Evolutionary conservation across 83 land plant genomes (phyloP).

Genomic region (Picea mariana): DNA sequence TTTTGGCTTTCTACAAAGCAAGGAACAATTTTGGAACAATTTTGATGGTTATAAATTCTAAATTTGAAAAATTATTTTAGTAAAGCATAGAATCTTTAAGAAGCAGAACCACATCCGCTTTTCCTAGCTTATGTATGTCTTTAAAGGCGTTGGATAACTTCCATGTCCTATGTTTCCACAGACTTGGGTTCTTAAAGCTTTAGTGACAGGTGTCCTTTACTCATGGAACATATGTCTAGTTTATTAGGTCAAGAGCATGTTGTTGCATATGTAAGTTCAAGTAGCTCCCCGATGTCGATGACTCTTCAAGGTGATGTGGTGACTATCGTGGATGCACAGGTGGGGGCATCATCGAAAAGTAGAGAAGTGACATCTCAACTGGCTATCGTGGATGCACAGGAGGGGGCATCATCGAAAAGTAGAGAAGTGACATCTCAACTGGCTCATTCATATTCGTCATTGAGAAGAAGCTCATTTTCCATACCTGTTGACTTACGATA

Average conservation of each 20-base stretch:
- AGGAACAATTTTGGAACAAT: too few relatives aligned
- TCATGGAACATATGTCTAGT: too few relatives aligned
- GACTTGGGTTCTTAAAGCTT: constrained; percentile 21
- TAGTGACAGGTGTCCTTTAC: background rate
- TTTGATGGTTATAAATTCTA: too few relatives aligned
- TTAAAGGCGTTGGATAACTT: constrained; percentile 17
- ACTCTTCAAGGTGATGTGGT: too few relatives aligned
- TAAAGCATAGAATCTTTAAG: constrained; percentile 7
- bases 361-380: constrained; percentile 12
- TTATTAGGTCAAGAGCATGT: too few relatives aligned
- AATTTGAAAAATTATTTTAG: too few relatives aligned
- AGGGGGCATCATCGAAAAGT: too few relatives aligned
- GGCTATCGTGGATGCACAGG: background rate
- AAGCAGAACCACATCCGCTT: constrained; percentile 15
- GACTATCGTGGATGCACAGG: too few relatives aligned
- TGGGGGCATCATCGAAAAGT: too few relatives aligned
- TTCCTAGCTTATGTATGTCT: constrained; percentile 13
- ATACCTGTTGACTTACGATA: constrained; percentile 17
- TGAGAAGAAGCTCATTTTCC: constrained; percentile 25
- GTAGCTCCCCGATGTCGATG: too few relatives aligned
- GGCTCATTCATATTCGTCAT: constrained; percentile 16
- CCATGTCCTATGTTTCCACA: constrained; percentile 37
- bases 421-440: constrained; percentile 12
- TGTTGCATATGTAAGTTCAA: too few relatives aligned
- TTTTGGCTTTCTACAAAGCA: too few relatives aligned